These are phyloP conservation scores for Paecilomyces formosus DNA, from an alignment of 2,329 filamentous ascomycete genomes.

Conservation along the genomic window DNA sequence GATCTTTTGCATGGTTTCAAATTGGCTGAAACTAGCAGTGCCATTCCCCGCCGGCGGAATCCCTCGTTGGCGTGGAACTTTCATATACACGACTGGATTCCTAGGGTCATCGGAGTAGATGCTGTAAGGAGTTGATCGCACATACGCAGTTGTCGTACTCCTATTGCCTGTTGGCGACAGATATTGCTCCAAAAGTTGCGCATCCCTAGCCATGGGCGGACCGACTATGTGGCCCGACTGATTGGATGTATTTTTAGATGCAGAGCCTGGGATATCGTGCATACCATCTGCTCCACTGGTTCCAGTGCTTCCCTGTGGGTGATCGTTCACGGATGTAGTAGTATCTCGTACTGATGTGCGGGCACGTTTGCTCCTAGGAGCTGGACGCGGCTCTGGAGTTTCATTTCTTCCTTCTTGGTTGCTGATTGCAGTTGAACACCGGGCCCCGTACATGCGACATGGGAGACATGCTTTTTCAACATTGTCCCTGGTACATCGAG, in stretches of 20 bases:
- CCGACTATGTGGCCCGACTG: conserved; percentile 40
- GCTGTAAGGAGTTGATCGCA: conserved; percentile 5
- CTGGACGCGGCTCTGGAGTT: background rate
- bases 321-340: background rate
- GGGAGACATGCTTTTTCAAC: conserved; percentile 11
- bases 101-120: conserved; percentile 7
- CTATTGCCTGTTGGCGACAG: conserved; percentile 23
- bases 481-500: conserved; percentile 9
- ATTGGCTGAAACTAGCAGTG: conserved; percentile 26
- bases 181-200: conserved; percentile 44
- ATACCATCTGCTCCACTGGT: background rate
- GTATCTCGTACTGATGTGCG: background rate
- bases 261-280: background rate
- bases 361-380: background rate
- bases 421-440: conserved; percentile 5
- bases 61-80: conserved; percentile 7
- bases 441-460: conserved; percentile 9
- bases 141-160: background rate
- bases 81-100: conserved; percentile 16
- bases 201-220: conserved; percentile 44
- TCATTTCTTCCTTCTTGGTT: background rate
- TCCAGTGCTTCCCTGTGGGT: background rate
- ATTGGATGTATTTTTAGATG: conserved; percentile 8
- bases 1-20: conserved; percentile 43
- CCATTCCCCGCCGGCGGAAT: conserved; percentile 15